Conservation (phyloP, 441 rosid genomes). For the Mallotus japonicus region DNA sequence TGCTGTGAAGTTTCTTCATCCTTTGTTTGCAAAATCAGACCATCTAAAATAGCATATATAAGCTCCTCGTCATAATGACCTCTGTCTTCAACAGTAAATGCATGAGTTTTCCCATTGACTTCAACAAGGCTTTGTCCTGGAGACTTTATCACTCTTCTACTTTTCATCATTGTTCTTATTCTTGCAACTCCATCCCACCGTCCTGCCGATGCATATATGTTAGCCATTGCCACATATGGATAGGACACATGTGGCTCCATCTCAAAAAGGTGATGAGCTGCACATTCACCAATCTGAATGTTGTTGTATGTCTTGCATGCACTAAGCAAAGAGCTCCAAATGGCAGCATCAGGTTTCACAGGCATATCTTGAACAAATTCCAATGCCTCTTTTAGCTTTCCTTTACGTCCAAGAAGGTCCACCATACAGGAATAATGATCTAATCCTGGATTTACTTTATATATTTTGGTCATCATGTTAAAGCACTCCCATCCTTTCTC, state of each 20-base stretch:
- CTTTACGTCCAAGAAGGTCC: slow-evolving; percentile 64
- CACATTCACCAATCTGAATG: slow-evolving; percentile 45
- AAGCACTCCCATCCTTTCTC: slow-evolving; percentile 58
- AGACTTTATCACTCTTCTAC: slow-evolving; percentile 44
- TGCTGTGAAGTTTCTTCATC: slow-evolving; percentile 22
- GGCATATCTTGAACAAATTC: slow-evolving; percentile 46
- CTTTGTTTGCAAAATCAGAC: slow-evolving; percentile 40
- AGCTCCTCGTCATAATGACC: slow-evolving; percentile 31
- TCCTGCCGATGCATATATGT: slow-evolving; percentile 57
- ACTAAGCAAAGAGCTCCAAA: slow-evolving; percentile 58
- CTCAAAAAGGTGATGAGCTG: slow-evolving; percentile 33
- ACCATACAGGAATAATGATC: slow-evolving; percentile 66
- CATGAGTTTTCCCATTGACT: slow-evolving; percentile 40
- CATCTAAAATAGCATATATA: slow-evolving; percentile 37
- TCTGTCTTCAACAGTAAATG: slow-evolving; percentile 60
- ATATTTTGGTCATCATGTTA: slow-evolving; percentile 37
- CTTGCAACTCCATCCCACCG: slow-evolving; percentile 55
- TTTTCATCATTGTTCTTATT: slow-evolving; percentile 56
- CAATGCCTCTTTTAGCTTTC: slow-evolving; percentile 51
- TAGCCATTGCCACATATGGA: slow-evolving; percentile 60
- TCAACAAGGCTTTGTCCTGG: slow-evolving; percentile 60
- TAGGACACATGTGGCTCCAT: slow-evolving; percentile 50
- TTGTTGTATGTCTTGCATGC: slow-evolving; percentile 53
- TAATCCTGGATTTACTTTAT: slow-evolving; percentile 43
- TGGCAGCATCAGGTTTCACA: slow-evolving; percentile 53